phyloP scores from a whole-genome alignment of 345 rosid species.

The Conringia planisiliqua region DNA sequence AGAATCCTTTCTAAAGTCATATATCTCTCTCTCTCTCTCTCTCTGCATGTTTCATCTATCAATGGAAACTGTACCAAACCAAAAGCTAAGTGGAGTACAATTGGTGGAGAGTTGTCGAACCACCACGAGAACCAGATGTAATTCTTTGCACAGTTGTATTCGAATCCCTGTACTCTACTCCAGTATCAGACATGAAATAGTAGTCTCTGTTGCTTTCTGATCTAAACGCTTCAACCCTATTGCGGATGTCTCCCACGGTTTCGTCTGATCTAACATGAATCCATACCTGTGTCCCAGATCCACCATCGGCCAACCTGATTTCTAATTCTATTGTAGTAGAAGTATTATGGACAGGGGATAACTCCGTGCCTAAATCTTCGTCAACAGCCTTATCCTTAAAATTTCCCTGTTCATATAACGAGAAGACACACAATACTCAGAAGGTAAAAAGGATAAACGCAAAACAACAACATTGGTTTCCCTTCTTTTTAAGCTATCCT shows the following conservation, averaged over 20 bases:
- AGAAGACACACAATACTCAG: not conserved
- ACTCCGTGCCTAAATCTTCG: not conserved
- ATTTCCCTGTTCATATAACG: not conserved
- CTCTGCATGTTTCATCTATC: conserved; percentile 5
- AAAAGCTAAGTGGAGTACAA: not conserved
- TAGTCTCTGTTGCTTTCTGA: not conserved
- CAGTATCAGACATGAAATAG: not conserved
- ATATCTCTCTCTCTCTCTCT: not conserved
- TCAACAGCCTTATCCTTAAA: not conserved
- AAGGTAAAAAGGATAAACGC: not conserved
- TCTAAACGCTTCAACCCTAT: not conserved
- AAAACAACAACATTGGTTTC: not conserved
- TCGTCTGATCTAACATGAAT: conserved; percentile 9
- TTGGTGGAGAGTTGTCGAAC: not conserved
- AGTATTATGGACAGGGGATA: too few relatives aligned
- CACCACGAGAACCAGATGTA: not conserved
- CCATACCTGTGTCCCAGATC: not conserved
- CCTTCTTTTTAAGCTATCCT: not conserved
- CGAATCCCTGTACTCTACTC: not conserved
- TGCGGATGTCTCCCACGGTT: conserved; percentile 26
- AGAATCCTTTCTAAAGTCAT: not conserved
- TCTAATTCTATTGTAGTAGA: not conserved
- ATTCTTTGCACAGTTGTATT: not conserved
- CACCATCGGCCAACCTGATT: not conserved
- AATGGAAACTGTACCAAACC: not conserved